These are phyloP conservation scores for Phytophthora fragariaefolia DNA, from an alignment of 352 stramenopile species.

Conservation along the genomic window DNA sequence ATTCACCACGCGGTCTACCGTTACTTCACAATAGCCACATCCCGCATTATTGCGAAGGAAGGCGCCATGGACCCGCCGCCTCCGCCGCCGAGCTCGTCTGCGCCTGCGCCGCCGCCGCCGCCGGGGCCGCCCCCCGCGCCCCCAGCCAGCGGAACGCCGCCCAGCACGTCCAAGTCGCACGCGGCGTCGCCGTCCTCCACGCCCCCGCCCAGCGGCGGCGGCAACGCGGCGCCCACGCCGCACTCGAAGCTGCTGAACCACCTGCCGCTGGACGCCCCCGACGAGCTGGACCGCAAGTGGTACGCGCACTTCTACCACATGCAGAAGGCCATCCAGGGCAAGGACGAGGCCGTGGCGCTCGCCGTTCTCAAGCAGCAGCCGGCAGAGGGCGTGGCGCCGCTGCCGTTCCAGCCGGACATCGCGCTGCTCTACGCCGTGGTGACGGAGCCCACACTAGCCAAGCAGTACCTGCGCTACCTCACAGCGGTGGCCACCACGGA, in stretches of 20 bases:
- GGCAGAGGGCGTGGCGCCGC: slow-evolving; percentile 33
- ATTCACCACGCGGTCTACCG: too few relatives aligned
- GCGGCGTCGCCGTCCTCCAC: slow-evolving; percentile 31
- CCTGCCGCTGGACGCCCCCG: slow-evolving; percentile 68
- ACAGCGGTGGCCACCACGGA: slow-evolving; percentile 58
- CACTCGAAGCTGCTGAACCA: slow-evolving; percentile 81
- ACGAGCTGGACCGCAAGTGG: slow-evolving; percentile 89
- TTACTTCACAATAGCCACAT: too few relatives aligned
- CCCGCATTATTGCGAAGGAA: too few relatives aligned
- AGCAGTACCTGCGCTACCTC: slow-evolving; percentile 81
- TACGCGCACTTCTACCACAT: slow-evolving; percentile 88
- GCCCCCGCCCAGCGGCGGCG: slow-evolving; percentile 30
- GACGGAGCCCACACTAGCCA: slow-evolving; percentile 71
- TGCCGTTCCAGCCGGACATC: slow-evolving; percentile 82
- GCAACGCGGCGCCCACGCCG: slow-evolving; percentile 40
- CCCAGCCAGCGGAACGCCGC: slow-evolving; percentile 13
- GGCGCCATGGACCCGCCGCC: slow-evolving; percentile 33
- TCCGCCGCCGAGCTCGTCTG: slow-evolving; percentile 17
- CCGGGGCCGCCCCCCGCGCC: slow-evolving; percentile 43
- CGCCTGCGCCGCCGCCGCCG: slow-evolving; percentile 48
- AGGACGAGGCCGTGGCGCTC: slow-evolving; percentile 63
- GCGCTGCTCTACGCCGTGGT: slow-evolving; percentile 81
- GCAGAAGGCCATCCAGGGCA: slow-evolving; percentile 81
- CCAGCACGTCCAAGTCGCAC: slow-evolving; percentile 9
- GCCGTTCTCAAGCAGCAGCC: slow-evolving; percentile 69